Base-by-base conservation (phyloP, 2,329 filamentous ascomycete species). In the Aaosphaeria pasadenensis region DNA sequence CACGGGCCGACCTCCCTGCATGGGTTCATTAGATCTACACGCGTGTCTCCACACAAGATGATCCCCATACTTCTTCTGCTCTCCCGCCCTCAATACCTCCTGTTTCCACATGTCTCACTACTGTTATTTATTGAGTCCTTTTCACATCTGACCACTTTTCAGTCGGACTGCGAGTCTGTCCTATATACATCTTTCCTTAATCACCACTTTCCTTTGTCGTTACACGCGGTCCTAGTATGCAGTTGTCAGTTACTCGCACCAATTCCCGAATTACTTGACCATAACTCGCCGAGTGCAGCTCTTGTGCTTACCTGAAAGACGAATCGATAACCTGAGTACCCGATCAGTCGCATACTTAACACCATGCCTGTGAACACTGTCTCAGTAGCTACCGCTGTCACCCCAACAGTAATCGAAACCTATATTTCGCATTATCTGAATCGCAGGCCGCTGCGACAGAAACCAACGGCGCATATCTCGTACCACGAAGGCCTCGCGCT, bases 401-500 rank as follows among this genome's bases (percentile, higher is more conserved):
- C 91, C 53, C 92, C 94, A 9, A 91, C 88, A 4, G 88, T 95
- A 42, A 80, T 97, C 47, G 86, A 88, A 56, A 96, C 92, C 11
- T 85, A 92, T 54, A 77, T 97, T 59, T 86, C 86, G 49, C 94
- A 97, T 87, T 96, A 94, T 71, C 77, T 95, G 51, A 87, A 95
- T 62, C 86, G 88, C 55, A 88, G 87, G 62, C 81, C 84, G 1
- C 78, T 87, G 30, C 84, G 80, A 52, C 78, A 91, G 55, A 91
- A 91, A 54, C 92, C 92, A 1, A 95, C 89, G 1, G 88, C 88
- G 1, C 89, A 95, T 68, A 84, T 99, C 47, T 91, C 91, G 45
- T 99, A 99, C 73, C 89, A 97, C 66, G 89, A 96, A 73, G 92
- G 91, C 35, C 80, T 99, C 11, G 84, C 89, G 55, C 79, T 99